Evolutionary conservation across 768 basidiomycete species (phyloP).

Genomic region (Termitomyces eurrhizus): DNA sequence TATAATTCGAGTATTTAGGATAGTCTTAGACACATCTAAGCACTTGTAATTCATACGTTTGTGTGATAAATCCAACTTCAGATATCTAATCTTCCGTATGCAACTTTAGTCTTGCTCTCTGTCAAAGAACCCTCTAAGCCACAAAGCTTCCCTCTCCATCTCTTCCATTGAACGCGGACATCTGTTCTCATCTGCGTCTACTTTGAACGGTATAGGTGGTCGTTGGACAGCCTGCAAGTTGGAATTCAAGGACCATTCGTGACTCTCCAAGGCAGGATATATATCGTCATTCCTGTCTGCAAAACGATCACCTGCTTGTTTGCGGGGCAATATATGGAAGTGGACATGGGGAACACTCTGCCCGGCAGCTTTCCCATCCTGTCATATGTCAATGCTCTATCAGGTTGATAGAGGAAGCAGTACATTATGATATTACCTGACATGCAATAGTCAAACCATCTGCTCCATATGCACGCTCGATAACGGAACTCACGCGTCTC

Average conservation of each 20-base stretch:
- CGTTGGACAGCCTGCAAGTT: constrained; percentile 31
- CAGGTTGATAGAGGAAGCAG: neutral
- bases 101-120: constrained; percentile 12
- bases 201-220: constrained; percentile 37
- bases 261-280: constrained; percentile 72
- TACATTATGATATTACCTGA: constrained; percentile 50
- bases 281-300: constrained; percentile 63
- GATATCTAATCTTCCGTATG: neutral
- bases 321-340: constrained; percentile 88
- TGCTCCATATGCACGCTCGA: constrained; percentile 80
- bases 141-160: constrained; percentile 76
- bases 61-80: neutral
- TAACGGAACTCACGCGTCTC: constrained; percentile 70
- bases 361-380: constrained; percentile 89
- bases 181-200: constrained; percentile 71
- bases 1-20: too few species aligned
- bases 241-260: constrained; percentile 47
- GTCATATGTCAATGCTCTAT: neutral
- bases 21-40: neutral
- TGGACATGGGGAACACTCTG: constrained; percentile 89
- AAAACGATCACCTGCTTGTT: constrained; percentile 64
- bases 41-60: neutral
- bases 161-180: constrained; percentile 61
- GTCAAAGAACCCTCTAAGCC: constrained; percentile 58
- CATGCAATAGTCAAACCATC: constrained; percentile 86